Evolutionary conservation across 805 yeast genomes (phyloP).

Genomic region (Myxozyma geophila): DNA sequence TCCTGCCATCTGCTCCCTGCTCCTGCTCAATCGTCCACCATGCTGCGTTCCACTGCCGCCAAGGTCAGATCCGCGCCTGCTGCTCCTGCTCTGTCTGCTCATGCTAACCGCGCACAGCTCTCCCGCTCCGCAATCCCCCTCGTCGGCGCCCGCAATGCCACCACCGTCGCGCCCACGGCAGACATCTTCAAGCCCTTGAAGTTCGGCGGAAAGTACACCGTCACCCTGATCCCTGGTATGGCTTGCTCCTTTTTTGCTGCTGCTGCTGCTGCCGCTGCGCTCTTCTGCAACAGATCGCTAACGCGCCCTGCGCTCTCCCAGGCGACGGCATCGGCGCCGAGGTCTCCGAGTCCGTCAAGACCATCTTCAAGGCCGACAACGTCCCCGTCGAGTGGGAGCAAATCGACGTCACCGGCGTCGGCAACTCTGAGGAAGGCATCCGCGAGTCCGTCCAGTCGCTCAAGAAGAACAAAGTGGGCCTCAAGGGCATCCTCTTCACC

Average conservation of each 20-base stretch:
- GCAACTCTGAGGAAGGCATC: slow-evolving; percentile 49
- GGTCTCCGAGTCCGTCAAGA: slow-evolving; percentile 89
- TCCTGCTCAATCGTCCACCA: slow-evolving; percentile 4
- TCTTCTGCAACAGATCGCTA: not conserved
- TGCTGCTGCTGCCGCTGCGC: not conserved
- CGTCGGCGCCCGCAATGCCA: slow-evolving; percentile 44
- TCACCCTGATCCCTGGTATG: slow-evolving; percentile 80
- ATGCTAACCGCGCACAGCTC: slow-evolving; percentile 15
- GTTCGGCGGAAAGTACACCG: slow-evolving; percentile 93
- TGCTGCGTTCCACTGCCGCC: slow-evolving; percentile 26
- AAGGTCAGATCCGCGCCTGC: slow-evolving; percentile 16
- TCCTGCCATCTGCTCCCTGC: not conserved
- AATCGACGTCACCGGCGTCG: slow-evolving; percentile 65
- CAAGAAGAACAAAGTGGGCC: slow-evolving; percentile 95
- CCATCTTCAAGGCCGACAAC: slow-evolving; percentile 82
- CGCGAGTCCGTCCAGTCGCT: slow-evolving; percentile 70
- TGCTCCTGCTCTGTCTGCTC: not conserved
- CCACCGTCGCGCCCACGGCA: slow-evolving; percentile 64
- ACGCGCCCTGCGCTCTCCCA: slow-evolving; percentile 10
- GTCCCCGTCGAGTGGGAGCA: slow-evolving; percentile 94
- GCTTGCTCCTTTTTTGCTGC: not conserved
- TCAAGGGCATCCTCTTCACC: slow-evolving; percentile 94
- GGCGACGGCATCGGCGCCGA: slow-evolving; percentile 99
- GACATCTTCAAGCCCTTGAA: slow-evolving; percentile 78
- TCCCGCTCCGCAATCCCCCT: slow-evolving; percentile 29